These are phyloP conservation scores for Starmerella floris DNA, from an alignment of 805 yeast genomes.

Conservation along the genomic window DNA sequence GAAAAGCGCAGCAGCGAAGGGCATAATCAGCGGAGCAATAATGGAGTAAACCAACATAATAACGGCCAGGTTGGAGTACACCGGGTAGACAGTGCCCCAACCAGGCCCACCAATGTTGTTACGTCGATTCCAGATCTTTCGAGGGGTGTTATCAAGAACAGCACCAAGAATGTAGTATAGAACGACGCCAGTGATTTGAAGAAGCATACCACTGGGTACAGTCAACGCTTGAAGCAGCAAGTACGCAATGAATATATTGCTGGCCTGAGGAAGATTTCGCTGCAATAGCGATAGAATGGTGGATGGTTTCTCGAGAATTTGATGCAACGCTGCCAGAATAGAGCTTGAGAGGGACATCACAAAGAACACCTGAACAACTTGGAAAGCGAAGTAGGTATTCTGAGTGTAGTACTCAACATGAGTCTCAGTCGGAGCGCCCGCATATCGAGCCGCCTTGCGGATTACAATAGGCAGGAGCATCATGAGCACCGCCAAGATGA, in stretches of 20 bases:
- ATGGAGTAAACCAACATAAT: constrained; percentile 65
- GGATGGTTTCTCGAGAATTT: constrained; percentile 53
- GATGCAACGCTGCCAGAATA: constrained; percentile 60
- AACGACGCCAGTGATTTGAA: constrained; percentile 62
- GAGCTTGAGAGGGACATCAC: constrained; percentile 77
- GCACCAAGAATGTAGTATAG: constrained; percentile 58
- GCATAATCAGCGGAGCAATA: constrained; percentile 71
- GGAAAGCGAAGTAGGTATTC: constrained; percentile 79
- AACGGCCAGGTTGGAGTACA: constrained; percentile 58
- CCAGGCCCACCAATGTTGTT: constrained; percentile 50
- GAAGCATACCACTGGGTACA: constrained; percentile 58
- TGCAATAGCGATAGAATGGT: constrained; percentile 66
- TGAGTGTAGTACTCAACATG: constrained; percentile 72
- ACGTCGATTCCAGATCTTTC: constrained; percentile 77
- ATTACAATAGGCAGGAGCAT: constrained; percentile 74
- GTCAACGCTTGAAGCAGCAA: constrained; percentile 71
- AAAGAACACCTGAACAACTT: constrained; percentile 76
- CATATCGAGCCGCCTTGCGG: constrained; percentile 55
- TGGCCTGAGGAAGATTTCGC: constrained; percentile 68
- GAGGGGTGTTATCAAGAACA: constrained; percentile 72
- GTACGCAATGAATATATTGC: constrained; percentile 79
- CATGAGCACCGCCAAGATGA: constrained; percentile 71
- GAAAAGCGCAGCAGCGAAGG: constrained; percentile 63
- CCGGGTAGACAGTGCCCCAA: constrained; percentile 77
- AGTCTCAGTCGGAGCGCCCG: constrained; percentile 62